A percentile compares a stretch with the other conserved stretches of the same genome.
phyloP scores from a whole-genome alignment of 2,329 filamentous ascomycete species.

The Phaeoacremonium minimum region DNA sequence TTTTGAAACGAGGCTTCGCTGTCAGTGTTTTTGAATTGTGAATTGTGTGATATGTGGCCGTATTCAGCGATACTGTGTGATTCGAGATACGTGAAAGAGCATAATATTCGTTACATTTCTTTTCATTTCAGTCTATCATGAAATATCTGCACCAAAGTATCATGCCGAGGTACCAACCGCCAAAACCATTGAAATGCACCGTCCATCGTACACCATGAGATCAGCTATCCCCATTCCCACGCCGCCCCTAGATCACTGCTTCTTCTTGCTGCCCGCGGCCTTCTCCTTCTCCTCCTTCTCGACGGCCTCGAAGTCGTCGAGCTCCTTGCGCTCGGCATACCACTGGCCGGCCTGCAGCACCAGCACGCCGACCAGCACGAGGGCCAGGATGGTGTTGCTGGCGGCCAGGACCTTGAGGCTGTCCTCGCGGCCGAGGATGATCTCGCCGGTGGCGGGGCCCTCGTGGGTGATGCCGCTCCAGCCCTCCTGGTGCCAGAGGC shows the following conservation, averaged over 20 bases:
- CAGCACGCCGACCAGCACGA: constrained; percentile 86
- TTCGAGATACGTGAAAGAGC: too few species aligned
- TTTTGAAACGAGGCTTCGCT: too few species aligned
- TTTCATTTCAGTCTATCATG: too few species aligned
- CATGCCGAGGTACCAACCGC: too few species aligned
- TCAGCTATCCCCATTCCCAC: too few species aligned
- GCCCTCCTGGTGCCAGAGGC: constrained; percentile 48
- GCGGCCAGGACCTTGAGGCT: constrained; percentile 86
- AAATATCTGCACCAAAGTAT: too few species aligned
- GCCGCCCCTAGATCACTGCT: constrained; percentile 7
- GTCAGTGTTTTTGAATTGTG: too few species aligned
- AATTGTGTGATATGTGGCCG: too few species aligned
- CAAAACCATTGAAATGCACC: too few species aligned
- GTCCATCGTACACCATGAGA: too few species aligned
- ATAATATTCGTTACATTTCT: too few species aligned
- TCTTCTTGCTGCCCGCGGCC: constrained; percentile 9
- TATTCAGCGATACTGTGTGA: too few species aligned
- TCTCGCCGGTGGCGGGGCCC: constrained; percentile 49
- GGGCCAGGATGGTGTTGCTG: constrained; percentile 91
- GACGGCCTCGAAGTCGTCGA: constrained; percentile 68
- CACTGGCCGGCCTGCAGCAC: constrained; percentile 95
- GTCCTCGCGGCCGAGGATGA: constrained; percentile 78
- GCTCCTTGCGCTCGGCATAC: constrained; percentile 95
- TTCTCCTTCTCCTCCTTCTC: constrained; percentile 37
- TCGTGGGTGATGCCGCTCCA: constrained; percentile 31